Percentiles rank a stretch among this genome's conserved stretches.
These are phyloP conservation scores for Crithidia thermophila DNA, from an alignment of 208 protist species.

Conservation along the genomic window DNA sequence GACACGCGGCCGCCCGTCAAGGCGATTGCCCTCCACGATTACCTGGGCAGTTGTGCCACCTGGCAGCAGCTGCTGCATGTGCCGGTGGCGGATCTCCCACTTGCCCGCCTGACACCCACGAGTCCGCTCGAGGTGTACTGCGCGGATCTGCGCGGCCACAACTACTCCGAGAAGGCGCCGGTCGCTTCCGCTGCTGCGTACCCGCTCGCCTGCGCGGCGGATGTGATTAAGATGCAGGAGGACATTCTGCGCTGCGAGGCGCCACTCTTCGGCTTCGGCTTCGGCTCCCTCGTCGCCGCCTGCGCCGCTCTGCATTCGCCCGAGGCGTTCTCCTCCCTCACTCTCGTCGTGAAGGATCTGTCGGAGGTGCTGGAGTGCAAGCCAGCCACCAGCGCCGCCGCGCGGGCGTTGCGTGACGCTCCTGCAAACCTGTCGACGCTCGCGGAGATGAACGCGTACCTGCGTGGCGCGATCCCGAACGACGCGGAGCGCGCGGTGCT, in stretches of 20 bases:
- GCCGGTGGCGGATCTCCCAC: conserved; percentile 44
- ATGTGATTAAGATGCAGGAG: conserved; percentile 57
- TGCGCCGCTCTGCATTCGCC: conserved; percentile 64
- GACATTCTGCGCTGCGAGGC: conserved; percentile 52
- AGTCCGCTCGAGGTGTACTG: conserved; percentile 81
- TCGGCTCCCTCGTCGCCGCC: conserved; percentile 73
- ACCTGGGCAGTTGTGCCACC: conserved; percentile 49
- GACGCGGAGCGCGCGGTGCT: conserved; percentile 54
- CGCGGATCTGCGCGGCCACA: conserved; percentile 80
- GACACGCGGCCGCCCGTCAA: conserved; percentile 69
- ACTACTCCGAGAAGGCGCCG: conserved; percentile 41
- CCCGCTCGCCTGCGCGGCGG: conserved; percentile 52
- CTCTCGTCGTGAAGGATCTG: conserved; percentile 60
- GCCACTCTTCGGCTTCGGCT: conserved; percentile 59
- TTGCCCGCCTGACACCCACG: conserved; percentile 43
- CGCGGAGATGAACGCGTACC: conserved; percentile 44
- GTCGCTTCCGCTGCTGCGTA: conserved; percentile 27
- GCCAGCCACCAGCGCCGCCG: conserved; percentile 31
- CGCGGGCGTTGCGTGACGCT: conserved; percentile 31
- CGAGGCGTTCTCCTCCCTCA: conserved; percentile 53
- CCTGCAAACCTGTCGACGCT: conserved; percentile 29
- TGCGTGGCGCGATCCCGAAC: conserved; percentile 44
- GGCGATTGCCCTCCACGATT: conserved; percentile 80
- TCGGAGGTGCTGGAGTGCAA: conserved; percentile 50
- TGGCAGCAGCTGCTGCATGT: conserved; percentile 73